These are phyloP conservation scores for Colletotrichum sp. DNA, from an alignment of 2,329 filamentous ascomycete genomes.

Conservation along the genomic window DNA sequence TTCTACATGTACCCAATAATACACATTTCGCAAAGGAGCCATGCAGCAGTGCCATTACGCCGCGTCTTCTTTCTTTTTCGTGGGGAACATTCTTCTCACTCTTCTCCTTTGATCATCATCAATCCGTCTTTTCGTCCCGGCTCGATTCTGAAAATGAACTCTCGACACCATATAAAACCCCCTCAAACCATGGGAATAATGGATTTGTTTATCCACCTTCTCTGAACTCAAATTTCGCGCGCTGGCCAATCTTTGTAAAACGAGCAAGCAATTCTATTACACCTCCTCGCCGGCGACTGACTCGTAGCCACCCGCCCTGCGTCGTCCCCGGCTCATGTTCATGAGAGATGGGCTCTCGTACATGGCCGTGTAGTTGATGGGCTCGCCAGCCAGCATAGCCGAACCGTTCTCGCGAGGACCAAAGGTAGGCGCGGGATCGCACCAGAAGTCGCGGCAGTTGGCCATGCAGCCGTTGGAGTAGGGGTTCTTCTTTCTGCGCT, in stretches of 20 bases:
- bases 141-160: neutral
- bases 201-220: neutral
- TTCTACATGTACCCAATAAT: slow-evolving; percentile 16
- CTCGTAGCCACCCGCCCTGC: slow-evolving; percentile 65
- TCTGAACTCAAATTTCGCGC: neutral
- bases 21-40: neutral
- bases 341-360: slow-evolving; percentile 84
- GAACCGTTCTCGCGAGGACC: slow-evolving; percentile 74
- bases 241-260: neutral
- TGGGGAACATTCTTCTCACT: neutral
- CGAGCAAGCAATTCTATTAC: slow-evolving; percentile 29
- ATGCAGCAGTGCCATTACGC: slow-evolving; percentile 10
- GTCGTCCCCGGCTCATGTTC: slow-evolving; percentile 52
- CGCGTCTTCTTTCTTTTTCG: neutral
- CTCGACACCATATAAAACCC: neutral
- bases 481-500: slow-evolving; percentile 74
- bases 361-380: slow-evolving; percentile 86
- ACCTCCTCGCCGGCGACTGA: slow-evolving; percentile 64
- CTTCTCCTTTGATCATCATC: neutral
- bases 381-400: slow-evolving; percentile 77
- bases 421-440: slow-evolving; percentile 84
- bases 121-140: neutral
- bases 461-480: slow-evolving; percentile 83
- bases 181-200: neutral
- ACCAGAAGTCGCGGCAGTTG: slow-evolving; percentile 98